These are phyloP conservation scores for Waltergamsia citrina DNA, from an alignment of 2,329 filamentous ascomycete species.

Conservation along the genomic window DNA sequence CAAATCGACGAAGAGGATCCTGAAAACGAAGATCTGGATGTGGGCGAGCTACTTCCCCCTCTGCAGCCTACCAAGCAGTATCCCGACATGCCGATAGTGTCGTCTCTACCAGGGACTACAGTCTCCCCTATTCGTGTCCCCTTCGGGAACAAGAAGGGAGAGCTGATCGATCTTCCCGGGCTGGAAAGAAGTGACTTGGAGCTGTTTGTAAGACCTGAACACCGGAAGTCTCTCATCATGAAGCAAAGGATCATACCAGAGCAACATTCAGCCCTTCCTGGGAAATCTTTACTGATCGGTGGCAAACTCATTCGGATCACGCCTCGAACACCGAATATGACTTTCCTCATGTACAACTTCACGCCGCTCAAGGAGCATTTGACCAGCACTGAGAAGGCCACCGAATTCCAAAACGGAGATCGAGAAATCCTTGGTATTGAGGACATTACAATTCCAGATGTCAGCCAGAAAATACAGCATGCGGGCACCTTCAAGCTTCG, in stretches of 20 bases:
- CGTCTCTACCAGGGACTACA: slow-evolving; percentile 82
- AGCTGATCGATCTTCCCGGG: slow-evolving; percentile 88
- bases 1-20: slow-evolving; percentile 19
- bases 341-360: slow-evolving; percentile 80
- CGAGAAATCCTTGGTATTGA: slow-evolving; percentile 46
- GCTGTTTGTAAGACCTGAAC: slow-evolving; percentile 55
- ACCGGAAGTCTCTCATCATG: slow-evolving; percentile 68
- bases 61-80: slow-evolving; percentile 63
- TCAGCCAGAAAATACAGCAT: slow-evolving; percentile 47
- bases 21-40: slow-evolving; percentile 19
- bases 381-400: slow-evolving; percentile 72
- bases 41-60: slow-evolving; percentile 62
- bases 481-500: slow-evolving; percentile 69
- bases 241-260: slow-evolving; percentile 62
- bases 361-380: slow-evolving; percentile 68
- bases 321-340: slow-evolving; percentile 48
- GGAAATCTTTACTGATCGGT: slow-evolving; percentile 74
- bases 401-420: slow-evolving; percentile 58
- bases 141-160: slow-evolving; percentile 77
- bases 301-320: slow-evolving; percentile 78
- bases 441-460: slow-evolving; percentile 52
- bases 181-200: slow-evolving; percentile 67
- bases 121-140: slow-evolving; percentile 90
- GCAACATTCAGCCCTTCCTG: slow-evolving; percentile 62
- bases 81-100: slow-evolving; percentile 79